phyloP scores from a whole-genome alignment of 768 basidiomycete species.

The Calocera viscosa region DNA sequence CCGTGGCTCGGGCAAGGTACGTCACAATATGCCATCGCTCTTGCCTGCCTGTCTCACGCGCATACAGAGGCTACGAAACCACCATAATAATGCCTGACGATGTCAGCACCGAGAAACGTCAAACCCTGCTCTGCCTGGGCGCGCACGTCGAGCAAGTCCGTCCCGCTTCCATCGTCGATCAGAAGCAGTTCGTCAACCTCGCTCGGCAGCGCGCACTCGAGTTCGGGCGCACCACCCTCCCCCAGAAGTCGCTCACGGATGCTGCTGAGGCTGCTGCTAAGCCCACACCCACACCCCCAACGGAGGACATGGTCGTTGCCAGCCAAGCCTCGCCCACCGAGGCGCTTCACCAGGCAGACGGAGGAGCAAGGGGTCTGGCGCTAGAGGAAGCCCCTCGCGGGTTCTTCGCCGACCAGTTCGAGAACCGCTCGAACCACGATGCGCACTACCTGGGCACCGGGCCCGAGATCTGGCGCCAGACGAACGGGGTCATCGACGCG shows the following conservation, averaged over 20 bases:
- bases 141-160: constrained; percentile 81
- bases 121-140: constrained; percentile 68
- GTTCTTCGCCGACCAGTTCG: constrained; percentile 95
- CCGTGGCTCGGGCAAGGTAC: constrained; percentile 75
- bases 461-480: constrained; percentile 91
- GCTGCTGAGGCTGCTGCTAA: neutral
- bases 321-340: constrained; percentile 18
- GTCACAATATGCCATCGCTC: constrained; percentile 18
- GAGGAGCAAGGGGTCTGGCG: constrained; percentile 9
- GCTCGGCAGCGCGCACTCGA: constrained; percentile 64
- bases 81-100: constrained; percentile 88
- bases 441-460: constrained; percentile 86
- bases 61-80: constrained; percentile 66
- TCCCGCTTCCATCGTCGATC: constrained; percentile 94
- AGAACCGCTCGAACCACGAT: constrained; percentile 83
- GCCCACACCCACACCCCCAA: neutral
- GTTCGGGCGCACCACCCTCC: constrained; percentile 39
- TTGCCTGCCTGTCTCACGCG: neutral
- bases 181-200: constrained; percentile 78
- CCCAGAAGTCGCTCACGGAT: neutral
- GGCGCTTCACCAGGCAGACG: constrained; percentile 15
- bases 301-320: constrained; percentile 21
- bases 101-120: constrained; percentile 82
- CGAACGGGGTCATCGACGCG: constrained; percentile 63
- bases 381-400: constrained; percentile 45